A percentile compares a stretch with the other conserved stretches of the same genome.
phyloP scores from a whole-genome alignment of 2,329 filamentous ascomycete species.

The Zymoseptoria crescenta region DNA sequence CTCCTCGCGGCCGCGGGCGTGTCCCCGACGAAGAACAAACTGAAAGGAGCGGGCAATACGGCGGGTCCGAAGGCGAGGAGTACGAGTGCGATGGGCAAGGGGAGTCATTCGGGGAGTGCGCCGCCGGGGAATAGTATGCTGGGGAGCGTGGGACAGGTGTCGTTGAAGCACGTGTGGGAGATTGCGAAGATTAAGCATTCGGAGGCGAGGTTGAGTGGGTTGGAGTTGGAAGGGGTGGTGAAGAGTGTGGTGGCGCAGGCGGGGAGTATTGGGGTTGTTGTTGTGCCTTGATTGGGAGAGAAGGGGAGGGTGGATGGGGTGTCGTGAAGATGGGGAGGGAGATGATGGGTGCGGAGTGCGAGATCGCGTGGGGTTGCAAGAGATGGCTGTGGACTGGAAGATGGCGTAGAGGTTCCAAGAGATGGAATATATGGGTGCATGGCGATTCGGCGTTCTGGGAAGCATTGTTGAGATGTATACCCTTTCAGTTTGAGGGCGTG shows the following conservation, averaged over 20 bases:
- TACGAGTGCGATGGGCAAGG: conserved; percentile 30
- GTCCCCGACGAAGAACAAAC: conserved; percentile 65
- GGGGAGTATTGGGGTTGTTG: conserved; percentile 42
- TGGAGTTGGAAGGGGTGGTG: conserved; percentile 75
- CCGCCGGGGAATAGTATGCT: conserved; percentile 53
- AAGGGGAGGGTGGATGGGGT: background rate
- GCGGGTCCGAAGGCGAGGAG: conserved; percentile 37
- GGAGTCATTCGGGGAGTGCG: conserved; percentile 19
- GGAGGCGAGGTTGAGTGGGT: conserved; percentile 47
- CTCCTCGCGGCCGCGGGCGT: conserved; percentile 77
- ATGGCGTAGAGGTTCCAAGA: background rate
- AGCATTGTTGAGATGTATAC: background rate
- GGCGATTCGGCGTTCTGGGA: background rate
- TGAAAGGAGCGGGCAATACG: conserved; percentile 58
- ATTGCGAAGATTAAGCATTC: conserved; percentile 88
- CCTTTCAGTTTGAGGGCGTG: background rate
- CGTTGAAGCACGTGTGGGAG: conserved; percentile 92
- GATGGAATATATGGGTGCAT: background rate
- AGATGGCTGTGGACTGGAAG: background rate
- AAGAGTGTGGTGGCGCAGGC: conserved; percentile 59
- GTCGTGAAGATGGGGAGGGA: background rate
- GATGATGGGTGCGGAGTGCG: no score
- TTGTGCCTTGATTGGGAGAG: conserved; percentile 36
- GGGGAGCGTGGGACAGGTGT: conserved; percentile 75
- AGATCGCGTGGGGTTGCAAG: no score